Percentiles rank a stretch among this genome's conserved stretches.
Conservation (phyloP, 1,139 yeast species). For the Candida smagusa region DNA sequence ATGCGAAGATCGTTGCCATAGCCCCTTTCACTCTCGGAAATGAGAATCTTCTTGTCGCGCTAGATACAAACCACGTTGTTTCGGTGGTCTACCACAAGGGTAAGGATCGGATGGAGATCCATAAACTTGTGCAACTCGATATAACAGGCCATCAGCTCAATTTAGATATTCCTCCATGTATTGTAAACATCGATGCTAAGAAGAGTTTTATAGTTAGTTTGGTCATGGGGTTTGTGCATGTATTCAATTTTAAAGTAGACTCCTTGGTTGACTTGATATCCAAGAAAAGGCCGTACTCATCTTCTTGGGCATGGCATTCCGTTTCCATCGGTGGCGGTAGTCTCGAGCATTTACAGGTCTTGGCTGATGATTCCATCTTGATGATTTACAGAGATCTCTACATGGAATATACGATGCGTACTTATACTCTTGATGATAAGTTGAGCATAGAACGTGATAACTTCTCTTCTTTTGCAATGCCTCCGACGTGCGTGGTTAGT, state of each 20-base stretch:
- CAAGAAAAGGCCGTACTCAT: slow-evolving; percentile 1
- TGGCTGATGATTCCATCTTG: slow-evolving; percentile 18
- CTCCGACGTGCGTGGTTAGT: slow-evolving; percentile 30
- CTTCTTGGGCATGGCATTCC: slow-evolving; percentile 13
- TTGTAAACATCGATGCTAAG: slow-evolving; percentile 17
- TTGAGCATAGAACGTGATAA: background rate
- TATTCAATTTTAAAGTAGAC: slow-evolving; percentile 15
- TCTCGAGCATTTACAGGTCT: slow-evolving; percentile 22
- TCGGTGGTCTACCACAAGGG: slow-evolving; percentile 6
- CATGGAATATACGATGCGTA: slow-evolving; percentile 18
- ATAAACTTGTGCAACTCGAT: slow-evolving; percentile 16
- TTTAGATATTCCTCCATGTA: slow-evolving; percentile 22
- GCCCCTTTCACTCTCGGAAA: slow-evolving; percentile 5
- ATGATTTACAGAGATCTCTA: slow-evolving; percentile 34
- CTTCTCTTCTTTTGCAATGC: slow-evolving; percentile 22
- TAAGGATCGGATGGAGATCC: slow-evolving; percentile 3
- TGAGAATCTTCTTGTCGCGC: slow-evolving; percentile 12
- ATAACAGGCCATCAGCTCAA: slow-evolving; percentile 27
- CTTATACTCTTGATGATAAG: background rate
- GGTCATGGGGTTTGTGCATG: slow-evolving; percentile 30
- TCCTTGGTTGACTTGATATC: background rate
- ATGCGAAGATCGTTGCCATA: slow-evolving; percentile 7
- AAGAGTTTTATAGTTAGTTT: slow-evolving; percentile 23
- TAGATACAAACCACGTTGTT: slow-evolving; percentile 11
- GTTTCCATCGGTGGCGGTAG: slow-evolving; percentile 28